Percentiles rank a stretch among this genome's conserved stretches.
Evolutionary conservation across 2,329 filamentous ascomycete genomes (phyloP).

Genomic region (Colletotrichum filicis): DNA sequence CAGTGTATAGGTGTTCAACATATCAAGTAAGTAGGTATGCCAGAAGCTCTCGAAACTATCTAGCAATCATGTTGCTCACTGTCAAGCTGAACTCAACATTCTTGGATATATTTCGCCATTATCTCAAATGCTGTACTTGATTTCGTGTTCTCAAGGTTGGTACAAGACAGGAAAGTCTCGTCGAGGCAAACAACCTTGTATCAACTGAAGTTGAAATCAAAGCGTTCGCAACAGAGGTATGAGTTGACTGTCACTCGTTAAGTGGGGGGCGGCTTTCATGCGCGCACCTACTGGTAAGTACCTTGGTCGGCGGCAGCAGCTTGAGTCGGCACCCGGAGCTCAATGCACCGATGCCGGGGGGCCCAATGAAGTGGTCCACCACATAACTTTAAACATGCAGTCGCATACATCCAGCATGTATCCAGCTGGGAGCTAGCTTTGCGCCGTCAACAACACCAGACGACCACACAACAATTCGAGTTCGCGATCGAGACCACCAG

Average conservation of each 20-base stretch:
- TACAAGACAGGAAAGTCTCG: background rate
- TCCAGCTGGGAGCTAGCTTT: background rate
- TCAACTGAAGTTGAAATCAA: background rate
- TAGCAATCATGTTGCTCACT: background rate
- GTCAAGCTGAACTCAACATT: background rate
- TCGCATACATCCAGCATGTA: slow-evolving; percentile 20
- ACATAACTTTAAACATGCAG: background rate
- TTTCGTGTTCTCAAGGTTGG: background rate
- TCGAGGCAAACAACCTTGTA: background rate
- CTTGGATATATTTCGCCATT: background rate
- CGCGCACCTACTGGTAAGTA: background rate
- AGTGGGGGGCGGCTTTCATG: background rate
- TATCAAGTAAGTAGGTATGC: background rate
- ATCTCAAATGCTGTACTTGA: background rate
- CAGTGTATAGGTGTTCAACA: background rate
- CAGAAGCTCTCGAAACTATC: background rate
- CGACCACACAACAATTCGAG: background rate
- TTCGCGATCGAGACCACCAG: background rate
- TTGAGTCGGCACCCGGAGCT: slow-evolving; percentile 16
- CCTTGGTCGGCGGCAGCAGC: background rate
- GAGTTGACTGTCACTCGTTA: background rate
- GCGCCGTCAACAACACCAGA: background rate
- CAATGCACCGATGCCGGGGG: slow-evolving; percentile 6
- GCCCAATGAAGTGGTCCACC: background rate
- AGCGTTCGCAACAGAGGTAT: background rate